Conservation (phyloP, 345 rosid species). For the Citrus australasica region DNA sequence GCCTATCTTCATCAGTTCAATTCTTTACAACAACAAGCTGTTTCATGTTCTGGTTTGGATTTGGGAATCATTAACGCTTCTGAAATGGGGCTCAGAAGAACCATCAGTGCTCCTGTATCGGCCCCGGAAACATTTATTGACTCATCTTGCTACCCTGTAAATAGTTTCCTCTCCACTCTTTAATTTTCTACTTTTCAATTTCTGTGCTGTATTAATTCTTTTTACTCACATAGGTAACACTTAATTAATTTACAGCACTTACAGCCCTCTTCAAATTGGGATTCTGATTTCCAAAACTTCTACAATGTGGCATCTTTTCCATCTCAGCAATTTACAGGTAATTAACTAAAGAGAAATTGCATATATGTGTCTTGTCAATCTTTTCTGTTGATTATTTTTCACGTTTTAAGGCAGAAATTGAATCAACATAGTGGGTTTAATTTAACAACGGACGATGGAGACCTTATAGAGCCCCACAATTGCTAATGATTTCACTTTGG, state of each 20-base stretch:
- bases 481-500: slow-evolving; percentile 27
- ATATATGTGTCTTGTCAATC: slow-evolving; percentile 13
- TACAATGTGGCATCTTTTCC: slow-evolving; percentile 43
- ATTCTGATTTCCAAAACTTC: slow-evolving; percentile 58
- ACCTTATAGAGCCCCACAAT: slow-evolving; percentile 31
- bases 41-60: slow-evolving; percentile 45
- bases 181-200: not conserved
- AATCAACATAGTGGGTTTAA: slow-evolving; percentile 25
- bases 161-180: not conserved
- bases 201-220: not conserved
- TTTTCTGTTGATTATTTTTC: slow-evolving; percentile 16
- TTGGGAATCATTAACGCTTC: slow-evolving; percentile 43
- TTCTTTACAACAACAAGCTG: slow-evolving; percentile 50
- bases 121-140: slow-evolving; percentile 41
- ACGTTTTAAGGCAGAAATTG: slow-evolving; percentile 15
- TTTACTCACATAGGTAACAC: not conserved
- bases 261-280: slow-evolving; percentile 56
- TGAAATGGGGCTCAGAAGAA: slow-evolving; percentile 40
- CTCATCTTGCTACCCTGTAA: slow-evolving; percentile 54
- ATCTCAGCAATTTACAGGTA: slow-evolving; percentile 52
- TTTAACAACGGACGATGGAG: slow-evolving; percentile 27
- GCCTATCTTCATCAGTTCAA: slow-evolving; percentile 51
- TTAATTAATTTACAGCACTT: slow-evolving; percentile 41
- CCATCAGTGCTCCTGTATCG: slow-evolving; percentile 47
- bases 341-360: slow-evolving; percentile 15